Conservation (phyloP, 2,329 filamentous ascomycete genomes). For the Phialophora macrospora region DNA sequence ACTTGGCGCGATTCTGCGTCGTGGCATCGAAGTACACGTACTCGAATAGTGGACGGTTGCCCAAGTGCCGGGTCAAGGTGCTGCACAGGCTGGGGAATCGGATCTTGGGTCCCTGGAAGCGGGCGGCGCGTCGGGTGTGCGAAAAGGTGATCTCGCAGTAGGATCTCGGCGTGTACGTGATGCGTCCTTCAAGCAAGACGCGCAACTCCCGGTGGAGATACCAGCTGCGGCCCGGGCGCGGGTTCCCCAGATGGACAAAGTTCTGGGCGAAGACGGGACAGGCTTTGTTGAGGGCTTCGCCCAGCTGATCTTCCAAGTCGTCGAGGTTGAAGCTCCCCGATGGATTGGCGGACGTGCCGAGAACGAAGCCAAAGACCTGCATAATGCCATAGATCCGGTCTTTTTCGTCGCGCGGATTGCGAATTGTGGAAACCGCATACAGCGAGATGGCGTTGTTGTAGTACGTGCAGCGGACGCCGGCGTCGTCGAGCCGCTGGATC, state of each 20-base stretch:
- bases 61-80: background rate
- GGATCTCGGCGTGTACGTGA: background rate
- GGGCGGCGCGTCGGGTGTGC: background rate
- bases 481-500: background rate
- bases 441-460: background rate
- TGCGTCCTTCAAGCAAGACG: background rate
- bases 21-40: background rate
- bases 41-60: background rate
- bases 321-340: background rate
- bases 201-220: background rate
- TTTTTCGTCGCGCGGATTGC: background rate
- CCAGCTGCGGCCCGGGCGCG: background rate
- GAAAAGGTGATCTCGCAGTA: conserved; percentile 1
- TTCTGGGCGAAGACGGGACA: background rate
- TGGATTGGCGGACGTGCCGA: background rate
- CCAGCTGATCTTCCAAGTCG: conserved; percentile 3
- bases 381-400: conserved; percentile 4
- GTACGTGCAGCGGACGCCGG: too few relatives aligned
- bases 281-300: background rate
- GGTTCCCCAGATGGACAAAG: background rate
- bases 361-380: background rate
- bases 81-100: background rate
- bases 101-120: background rate
- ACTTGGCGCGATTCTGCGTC: background rate
- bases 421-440: background rate